Base-by-base conservation (phyloP, 2,329 filamentous ascomycete genomes). In the Arthrobotrys sinensis region DNA sequence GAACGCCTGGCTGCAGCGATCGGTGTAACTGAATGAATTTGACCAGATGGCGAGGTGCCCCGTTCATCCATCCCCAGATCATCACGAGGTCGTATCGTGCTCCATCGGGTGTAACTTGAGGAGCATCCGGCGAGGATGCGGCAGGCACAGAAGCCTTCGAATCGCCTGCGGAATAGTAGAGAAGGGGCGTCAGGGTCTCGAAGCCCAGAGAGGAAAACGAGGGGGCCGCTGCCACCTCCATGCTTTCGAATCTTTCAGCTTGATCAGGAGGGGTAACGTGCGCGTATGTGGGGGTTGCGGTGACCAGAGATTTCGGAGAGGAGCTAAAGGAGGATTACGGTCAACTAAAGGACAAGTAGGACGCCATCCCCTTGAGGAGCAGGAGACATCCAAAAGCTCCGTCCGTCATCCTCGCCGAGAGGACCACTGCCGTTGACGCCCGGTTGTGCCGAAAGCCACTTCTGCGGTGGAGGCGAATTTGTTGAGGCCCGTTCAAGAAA, bases 21-120 rank as follows among this genome's bases (percentile, higher is more conserved):
- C 75, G 75, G 36, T 78, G 75, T 19, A 78, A 64, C 28, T 78
- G 67, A 11, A 78, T 43, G 28, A 72, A 78, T 21, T 78, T 78
- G 43, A 78, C 16, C 7, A 78, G 46, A 72, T 78, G 75, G 36
- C 75, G 67, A 21, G 75, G 75, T 14, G 62, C 28, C 0, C 62
- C 75, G 24, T 78, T 68, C 75, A 78, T 67, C 75, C 75, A 78
- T 4, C 75, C 75, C 67, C 67, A 78, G 21, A 78, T 40, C 53
- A 78, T 72, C 28, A 78, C 62, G 19, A 78, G 62, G 19, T 78
- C 75, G 53, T 78, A 72, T 28, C 32, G 40, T 19, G 16, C 10
- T 5, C 38, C 52, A 67, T 71, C 66, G 4, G 55, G 28, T 19
- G 24, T 5, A 7, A 53, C n/a, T 8, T 57, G 24, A 16, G 67